Conservation (phyloP, 176 grass and related monocot genomes). For the Elymus sibiricus region DNA sequence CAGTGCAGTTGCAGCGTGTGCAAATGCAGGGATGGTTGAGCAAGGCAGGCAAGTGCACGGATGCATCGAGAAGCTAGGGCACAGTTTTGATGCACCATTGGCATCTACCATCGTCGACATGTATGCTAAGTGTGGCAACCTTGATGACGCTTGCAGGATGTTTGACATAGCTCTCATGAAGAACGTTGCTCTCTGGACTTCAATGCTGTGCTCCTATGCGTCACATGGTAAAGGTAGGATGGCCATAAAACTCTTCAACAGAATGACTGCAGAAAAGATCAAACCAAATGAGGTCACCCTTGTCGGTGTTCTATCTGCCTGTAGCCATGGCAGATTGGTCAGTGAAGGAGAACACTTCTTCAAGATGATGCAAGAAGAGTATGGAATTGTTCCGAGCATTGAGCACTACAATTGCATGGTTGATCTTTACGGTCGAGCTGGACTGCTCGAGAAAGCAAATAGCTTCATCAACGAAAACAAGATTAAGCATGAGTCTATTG, state of each 20-base stretch:
- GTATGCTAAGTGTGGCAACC: constrained; percentile 54
- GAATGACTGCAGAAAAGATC: constrained; percentile 44
- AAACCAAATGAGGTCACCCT: constrained; percentile 53
- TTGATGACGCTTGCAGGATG: constrained; percentile 39
- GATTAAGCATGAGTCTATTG: constrained; percentile 44
- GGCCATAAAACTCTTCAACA: constrained; percentile 42
- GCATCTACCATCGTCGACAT: constrained; percentile 45
- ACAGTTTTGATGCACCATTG: constrained; percentile 35
- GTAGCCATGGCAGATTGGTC: constrained; percentile 48
- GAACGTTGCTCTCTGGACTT: constrained; percentile 54
- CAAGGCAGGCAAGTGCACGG: constrained; percentile 47
- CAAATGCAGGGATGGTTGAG: constrained; percentile 55
- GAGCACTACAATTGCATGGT: constrained; percentile 73
- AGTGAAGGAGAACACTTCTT: constrained; percentile 44
- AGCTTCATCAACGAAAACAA: constrained; percentile 51
- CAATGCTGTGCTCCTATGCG: constrained; percentile 56
- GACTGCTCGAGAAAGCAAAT: constrained; percentile 43
- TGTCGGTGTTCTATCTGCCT: constrained; percentile 47
- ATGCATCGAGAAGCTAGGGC: constrained; percentile 37
- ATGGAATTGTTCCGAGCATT: constrained; percentile 48
- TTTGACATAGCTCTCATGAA: constrained; percentile 15
- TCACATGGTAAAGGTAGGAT: constrained; percentile 33
- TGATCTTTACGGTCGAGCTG: constrained; percentile 64
- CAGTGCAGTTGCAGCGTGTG: constrained; percentile 48
- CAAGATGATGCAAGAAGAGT: constrained; percentile 43